A percentile compares a stretch with the other conserved stretches of the same genome.
Conservation (phyloP, 208 protist species). For the Strigomonas galati region DNA sequence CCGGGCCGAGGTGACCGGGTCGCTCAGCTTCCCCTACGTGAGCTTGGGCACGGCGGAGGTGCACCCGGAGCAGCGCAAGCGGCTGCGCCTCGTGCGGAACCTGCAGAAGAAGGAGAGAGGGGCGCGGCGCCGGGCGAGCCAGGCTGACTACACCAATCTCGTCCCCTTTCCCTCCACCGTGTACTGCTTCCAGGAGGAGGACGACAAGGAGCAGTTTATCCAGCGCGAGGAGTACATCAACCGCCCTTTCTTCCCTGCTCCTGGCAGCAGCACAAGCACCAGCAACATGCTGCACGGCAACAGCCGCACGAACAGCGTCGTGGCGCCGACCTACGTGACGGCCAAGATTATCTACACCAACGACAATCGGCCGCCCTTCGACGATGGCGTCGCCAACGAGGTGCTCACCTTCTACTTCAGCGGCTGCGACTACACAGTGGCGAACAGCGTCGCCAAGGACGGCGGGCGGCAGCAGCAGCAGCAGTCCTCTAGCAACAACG, state of each 20-base stretch:
- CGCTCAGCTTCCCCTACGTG: slow-evolving; percentile 18
- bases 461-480: not conserved
- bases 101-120: not conserved
- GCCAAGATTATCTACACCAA: slow-evolving; percentile 40
- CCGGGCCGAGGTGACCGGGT: slow-evolving; percentile 32
- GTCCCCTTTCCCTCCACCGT: not conserved
- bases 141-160: not conserved
- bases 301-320: not conserved
- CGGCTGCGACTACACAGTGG: slow-evolving; percentile 18
- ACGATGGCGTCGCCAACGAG: slow-evolving; percentile 31
- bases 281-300: not conserved
- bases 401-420: slow-evolving; percentile 34
- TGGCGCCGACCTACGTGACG: slow-evolving; percentile 8
- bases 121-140: no score
- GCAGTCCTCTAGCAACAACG: slow-evolving; percentile 4
- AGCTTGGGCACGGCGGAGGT: slow-evolving; percentile 1
- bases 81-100: not conserved
- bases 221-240: not conserved
- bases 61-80: slow-evolving; percentile 1
- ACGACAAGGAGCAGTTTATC: not conserved
- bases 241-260: not conserved
- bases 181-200: not conserved
- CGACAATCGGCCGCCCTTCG: slow-evolving; percentile 50
- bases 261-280: not conserved
- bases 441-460: slow-evolving; percentile 10